Percentiles rank a stretch among this genome's conserved stretches.
phyloP scores from a whole-genome alignment of 495 filamentous ascomycete species.

The Penicillium psychrofluorescens region DNA sequence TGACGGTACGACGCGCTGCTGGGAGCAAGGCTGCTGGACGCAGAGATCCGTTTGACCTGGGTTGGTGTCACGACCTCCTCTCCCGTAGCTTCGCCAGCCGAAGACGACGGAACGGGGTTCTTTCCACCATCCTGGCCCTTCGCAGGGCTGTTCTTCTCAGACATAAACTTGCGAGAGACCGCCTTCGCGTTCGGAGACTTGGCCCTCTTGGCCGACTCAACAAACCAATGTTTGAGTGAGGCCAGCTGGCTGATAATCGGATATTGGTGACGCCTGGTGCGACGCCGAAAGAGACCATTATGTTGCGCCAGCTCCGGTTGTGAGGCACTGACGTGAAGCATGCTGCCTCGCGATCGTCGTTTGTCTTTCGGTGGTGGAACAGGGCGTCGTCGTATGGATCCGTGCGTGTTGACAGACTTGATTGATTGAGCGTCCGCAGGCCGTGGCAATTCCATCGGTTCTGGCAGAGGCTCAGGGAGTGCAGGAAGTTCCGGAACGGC shows the following conservation, averaged over 20 bases:
- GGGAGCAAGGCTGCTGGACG: constrained; percentile 37
- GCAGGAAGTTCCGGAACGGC: constrained; percentile 61
- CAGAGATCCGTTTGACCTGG: constrained; percentile 36
- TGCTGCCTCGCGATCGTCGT: constrained; percentile 65
- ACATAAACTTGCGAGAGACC: constrained; percentile 31
- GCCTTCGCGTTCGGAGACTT: constrained; percentile 51
- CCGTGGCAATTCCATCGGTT: constrained; percentile 27
- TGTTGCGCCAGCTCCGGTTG: constrained; percentile 55
- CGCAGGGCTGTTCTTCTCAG: constrained; percentile 36
- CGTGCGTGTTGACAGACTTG: constrained; percentile 68
- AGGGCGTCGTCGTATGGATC: constrained; percentile 65
- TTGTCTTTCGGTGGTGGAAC: constrained; percentile 80
- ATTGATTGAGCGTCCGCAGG: constrained; percentile 56
- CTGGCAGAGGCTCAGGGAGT: constrained; percentile 52
- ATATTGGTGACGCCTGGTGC: constrained; percentile 55
- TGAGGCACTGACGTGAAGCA: constrained; percentile 70
- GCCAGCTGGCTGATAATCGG: constrained; percentile 71
- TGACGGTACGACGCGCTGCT: constrained; percentile 42
- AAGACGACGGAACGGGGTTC: constrained; percentile 16
- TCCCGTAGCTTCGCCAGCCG: constrained; percentile 9
- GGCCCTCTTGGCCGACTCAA: constrained; percentile 67
- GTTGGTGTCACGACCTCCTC: constrained; percentile 32
- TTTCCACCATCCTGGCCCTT: constrained; percentile 33
- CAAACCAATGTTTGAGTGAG: constrained; percentile 82
- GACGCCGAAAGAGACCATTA: constrained; percentile 48